These are phyloP conservation scores for Ophidiomyces ophidiicola DNA, from an alignment of 2,329 filamentous ascomycete genomes.

Conservation along the genomic window DNA sequence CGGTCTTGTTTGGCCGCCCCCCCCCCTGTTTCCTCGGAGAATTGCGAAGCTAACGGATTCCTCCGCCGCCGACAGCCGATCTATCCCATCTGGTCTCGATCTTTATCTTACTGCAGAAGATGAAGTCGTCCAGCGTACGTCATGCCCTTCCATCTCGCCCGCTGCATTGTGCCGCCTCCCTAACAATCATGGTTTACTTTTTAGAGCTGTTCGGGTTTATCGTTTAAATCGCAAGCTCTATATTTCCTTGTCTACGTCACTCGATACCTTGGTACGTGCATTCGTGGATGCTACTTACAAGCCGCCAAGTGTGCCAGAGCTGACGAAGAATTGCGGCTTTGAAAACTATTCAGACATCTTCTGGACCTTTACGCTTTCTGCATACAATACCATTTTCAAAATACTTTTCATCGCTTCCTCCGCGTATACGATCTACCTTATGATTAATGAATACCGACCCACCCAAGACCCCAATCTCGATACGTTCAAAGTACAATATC, in stretches of 20 bases:
- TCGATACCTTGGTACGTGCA: constrained; percentile 63
- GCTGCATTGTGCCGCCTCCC: not conserved
- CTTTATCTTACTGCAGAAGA: constrained; percentile 90
- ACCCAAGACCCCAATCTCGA: constrained; percentile 95
- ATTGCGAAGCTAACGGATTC: constrained; percentile 12
- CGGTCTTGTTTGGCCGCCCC: not conserved
- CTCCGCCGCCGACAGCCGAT: constrained; percentile 51
- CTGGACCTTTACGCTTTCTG: constrained; percentile 63
- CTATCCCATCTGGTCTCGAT: constrained; percentile 92
- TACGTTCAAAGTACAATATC: constrained; percentile 93
- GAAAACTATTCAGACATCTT: constrained; percentile 56
- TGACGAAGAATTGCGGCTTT: too few relatives aligned
- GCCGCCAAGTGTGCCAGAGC: too few relatives aligned
- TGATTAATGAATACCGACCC: constrained; percentile 94
- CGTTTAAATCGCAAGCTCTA: constrained; percentile 94
- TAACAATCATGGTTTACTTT: not conserved
- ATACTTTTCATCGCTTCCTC: constrained; percentile 84
- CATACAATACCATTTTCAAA: constrained; percentile 94
- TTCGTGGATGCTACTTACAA: too few relatives aligned
- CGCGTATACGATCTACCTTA: constrained; percentile 91
- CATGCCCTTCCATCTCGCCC: not conserved
- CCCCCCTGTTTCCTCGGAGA: not conserved
- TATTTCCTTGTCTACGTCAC: constrained; percentile 91
- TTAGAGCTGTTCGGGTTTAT: constrained; percentile 95
- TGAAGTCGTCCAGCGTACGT: constrained; percentile 76